These are phyloP conservation scores for Epicoccum sorghinum DNA, from an alignment of 2,329 filamentous ascomycete genomes.

Conservation along the genomic window DNA sequence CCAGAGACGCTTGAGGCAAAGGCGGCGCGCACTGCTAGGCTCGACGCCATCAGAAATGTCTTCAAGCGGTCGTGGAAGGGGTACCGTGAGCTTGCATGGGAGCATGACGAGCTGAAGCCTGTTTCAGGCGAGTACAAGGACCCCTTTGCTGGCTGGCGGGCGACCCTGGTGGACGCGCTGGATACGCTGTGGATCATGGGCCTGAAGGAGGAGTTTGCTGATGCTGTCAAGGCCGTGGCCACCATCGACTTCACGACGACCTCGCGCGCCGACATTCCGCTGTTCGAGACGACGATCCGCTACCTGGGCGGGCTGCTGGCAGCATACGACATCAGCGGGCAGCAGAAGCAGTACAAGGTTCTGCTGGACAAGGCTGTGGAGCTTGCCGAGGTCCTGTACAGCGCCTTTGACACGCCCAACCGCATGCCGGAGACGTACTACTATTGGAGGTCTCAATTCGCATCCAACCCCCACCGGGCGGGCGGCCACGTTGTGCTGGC, in stretches of 20 bases:
- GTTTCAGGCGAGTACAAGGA: slow-evolving; percentile 71
- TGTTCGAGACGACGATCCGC: slow-evolving; percentile 75
- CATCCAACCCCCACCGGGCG: slow-evolving; percentile 48
- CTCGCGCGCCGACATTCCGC: slow-evolving; percentile 59
- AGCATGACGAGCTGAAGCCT: slow-evolving; percentile 84
- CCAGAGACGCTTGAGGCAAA: slow-evolving; percentile 61
- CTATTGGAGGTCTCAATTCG: slow-evolving; percentile 57
- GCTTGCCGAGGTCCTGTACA: slow-evolving; percentile 68
- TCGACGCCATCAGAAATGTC: slow-evolving; percentile 71
- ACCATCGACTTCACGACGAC: slow-evolving; percentile 67
- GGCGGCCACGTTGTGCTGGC: slow-evolving; percentile 52
- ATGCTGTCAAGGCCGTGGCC: slow-evolving; percentile 64
- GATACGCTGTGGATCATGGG: slow-evolving; percentile 79
- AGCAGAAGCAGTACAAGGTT: slow-evolving; percentile 55
- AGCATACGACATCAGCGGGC: slow-evolving; percentile 71
- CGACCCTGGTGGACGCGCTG: slow-evolving; percentile 78
- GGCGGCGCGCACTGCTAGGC: slow-evolving; percentile 67
- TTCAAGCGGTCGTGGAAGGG: slow-evolving; percentile 81
- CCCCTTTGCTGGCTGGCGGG: slow-evolving; percentile 91
- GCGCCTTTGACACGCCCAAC: slow-evolving; percentile 71
- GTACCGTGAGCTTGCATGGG: slow-evolving; percentile 80
- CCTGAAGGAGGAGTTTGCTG: slow-evolving; percentile 67
- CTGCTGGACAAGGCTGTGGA: slow-evolving; percentile 67
- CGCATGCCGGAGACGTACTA: slow-evolving; percentile 68
- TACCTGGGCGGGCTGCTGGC: slow-evolving; percentile 72